These are phyloP conservation scores for Clausena lansium DNA, from an alignment of 345 rosid genomes.

Conservation along the genomic window DNA sequence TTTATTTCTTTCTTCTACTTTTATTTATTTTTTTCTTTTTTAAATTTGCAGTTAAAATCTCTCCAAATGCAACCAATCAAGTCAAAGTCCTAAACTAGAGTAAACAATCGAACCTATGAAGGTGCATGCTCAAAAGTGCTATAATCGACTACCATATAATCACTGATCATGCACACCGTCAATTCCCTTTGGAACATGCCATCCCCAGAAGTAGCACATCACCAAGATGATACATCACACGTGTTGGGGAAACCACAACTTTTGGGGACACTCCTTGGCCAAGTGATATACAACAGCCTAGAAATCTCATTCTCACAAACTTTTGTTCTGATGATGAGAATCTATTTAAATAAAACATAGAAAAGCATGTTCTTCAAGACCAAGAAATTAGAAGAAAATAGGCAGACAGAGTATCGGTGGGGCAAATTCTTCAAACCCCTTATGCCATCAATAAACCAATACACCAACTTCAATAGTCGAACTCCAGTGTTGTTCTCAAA, in stretches of 20 bases:
- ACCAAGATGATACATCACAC: neutral
- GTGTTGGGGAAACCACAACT: neutral
- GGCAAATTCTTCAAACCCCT: neutral
- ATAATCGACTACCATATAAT: neutral
- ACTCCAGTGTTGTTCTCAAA: neutral
- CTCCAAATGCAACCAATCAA: neutral
- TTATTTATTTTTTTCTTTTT: no score
- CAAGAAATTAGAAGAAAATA: neutral
- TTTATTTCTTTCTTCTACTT: neutral
- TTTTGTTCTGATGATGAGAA: neutral
- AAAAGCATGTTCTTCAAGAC: neutral
- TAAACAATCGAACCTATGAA: neutral
- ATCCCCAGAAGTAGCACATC: neutral
- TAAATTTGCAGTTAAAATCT: neutral
- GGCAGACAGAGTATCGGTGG: neutral
- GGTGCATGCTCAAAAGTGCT: neutral
- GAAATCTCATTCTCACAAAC: neutral
- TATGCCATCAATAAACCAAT: neutral
- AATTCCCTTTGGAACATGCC: neutral
- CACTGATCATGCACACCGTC: neutral
- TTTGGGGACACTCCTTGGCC: no score
- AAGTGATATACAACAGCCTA: neutral
- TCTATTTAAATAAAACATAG: neutral
- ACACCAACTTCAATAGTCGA: neutral
- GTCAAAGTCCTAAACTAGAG: neutral